phyloP scores from a whole-genome alignment of 345 rosid genomes.

The Fremontodendron californicum region DNA sequence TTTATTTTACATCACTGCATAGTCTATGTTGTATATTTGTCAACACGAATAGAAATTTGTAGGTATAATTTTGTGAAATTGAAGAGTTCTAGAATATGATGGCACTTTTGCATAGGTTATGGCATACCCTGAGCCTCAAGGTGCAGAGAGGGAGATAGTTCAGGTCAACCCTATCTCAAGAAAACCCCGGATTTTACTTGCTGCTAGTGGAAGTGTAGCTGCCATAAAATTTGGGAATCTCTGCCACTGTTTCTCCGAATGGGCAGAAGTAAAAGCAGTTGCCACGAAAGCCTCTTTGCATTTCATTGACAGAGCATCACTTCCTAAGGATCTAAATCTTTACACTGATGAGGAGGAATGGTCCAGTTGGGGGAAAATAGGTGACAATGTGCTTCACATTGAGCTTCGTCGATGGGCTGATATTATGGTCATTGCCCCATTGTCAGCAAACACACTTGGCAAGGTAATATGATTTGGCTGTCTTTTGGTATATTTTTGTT shows the following conservation, averaged over 20 bases:
- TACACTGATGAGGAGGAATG: conserved; percentile 93
- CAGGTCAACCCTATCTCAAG: conserved; percentile 35
- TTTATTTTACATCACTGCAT: neutral
- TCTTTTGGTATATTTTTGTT: neutral
- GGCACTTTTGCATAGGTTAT: neutral
- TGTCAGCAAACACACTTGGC: conserved; percentile 91
- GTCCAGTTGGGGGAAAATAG: conserved; percentile 85
- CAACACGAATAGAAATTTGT: neutral
- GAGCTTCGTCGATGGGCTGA: conserved; percentile 96
- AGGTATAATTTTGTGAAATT: neutral
- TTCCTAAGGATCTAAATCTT: conserved; percentile 71
- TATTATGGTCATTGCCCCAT: conserved; percentile 82
- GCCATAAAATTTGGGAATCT: conserved; percentile 88
- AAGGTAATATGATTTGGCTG: conserved; percentile 44
- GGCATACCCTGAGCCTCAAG: conserved; percentile 8
- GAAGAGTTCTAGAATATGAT: neutral
- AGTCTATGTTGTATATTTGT: neutral
- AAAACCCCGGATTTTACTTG: conserved; percentile 66
- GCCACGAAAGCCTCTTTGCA: conserved; percentile 73
- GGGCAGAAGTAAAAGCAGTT: conserved; percentile 90
- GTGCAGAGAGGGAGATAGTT: conserved; percentile 23
- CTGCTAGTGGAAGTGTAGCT: conserved; percentile 93
- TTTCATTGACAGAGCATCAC: conserved; percentile 65
- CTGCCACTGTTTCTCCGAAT: conserved; percentile 77
- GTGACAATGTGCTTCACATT: conserved; percentile 88